Evolutionary conservation across 108 stramenopile genomes (phyloP), one percentile per base, ranked within the genome.

Genomic region (Stephanodiscus triporus): DNA sequence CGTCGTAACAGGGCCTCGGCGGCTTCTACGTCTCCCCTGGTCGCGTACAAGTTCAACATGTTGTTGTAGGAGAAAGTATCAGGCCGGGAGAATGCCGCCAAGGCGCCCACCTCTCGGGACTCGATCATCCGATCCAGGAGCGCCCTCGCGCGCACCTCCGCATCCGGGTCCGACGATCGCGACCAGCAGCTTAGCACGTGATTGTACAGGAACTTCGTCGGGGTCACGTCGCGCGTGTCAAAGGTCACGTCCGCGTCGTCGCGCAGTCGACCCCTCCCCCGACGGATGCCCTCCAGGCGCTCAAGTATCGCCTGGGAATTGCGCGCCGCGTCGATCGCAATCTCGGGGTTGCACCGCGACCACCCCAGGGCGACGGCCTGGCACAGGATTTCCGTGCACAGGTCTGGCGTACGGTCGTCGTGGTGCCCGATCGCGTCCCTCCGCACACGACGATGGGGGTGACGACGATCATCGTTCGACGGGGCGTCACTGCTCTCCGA

Each of bases 21-120:
- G 24, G 74, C 68, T 34, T 61, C 24, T 14, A 80, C 70, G 53
- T 76, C 68, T 0, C 84, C 73, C 54, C 72, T 63, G 24, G 82
- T 79, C 10, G 88, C 86, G 61, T 85, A 78, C 7, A 78, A 60
- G 40, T 81, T 69, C 9, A 85, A 61, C 36, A 86, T 78, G 24
- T 77, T 74, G 51, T 90, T 85, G 76, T 84, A 84, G 27, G 68
- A 70, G 40, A 81, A 64, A 14, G 43, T 61, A 54, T 81, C 80
- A 9, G 80, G 73, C n/a, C 30, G 14, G 26, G 80, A n/a, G 27
- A 69, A 81, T 50, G 63, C 34, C 24, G 40, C 27, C 20, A 20
- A 10, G 45, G 4, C 55, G 24, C 20, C 67, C 9, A 5, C 54
- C 3, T 7, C 24, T 9, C 43, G 55, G 11, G 56, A 36, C 23